A percentile compares a stretch with the other conserved stretches of the same genome.
These are phyloP conservation scores for Fomitopsis palustris DNA, from an alignment of 1,284 basidiomycete species.

Conservation along the genomic window DNA sequence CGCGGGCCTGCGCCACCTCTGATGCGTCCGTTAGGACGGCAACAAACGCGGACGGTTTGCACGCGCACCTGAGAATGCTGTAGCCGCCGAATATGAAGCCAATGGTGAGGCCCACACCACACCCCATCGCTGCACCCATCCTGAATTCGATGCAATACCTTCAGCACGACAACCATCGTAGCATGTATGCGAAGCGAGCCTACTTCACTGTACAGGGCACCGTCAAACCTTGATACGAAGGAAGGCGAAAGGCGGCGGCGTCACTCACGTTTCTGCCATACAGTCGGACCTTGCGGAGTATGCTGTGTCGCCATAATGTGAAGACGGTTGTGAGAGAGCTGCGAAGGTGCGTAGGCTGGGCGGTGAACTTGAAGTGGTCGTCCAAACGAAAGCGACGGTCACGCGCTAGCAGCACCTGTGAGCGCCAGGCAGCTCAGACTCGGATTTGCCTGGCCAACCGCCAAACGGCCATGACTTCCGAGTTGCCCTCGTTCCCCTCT, in stretches of 20 bases:
- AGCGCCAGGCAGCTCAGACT: background rate
- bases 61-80: slow-evolving; percentile 77
- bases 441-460: background rate
- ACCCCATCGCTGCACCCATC: slow-evolving; percentile 93
- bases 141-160: slow-evolving; percentile 36
- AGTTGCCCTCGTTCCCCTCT: slow-evolving; percentile 53
- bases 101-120: slow-evolving; percentile 89
- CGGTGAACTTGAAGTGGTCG: slow-evolving; percentile 2
- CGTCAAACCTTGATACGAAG: background rate
- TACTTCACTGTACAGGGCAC: slow-evolving; percentile 29
- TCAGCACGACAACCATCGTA: slow-evolving; percentile 6
- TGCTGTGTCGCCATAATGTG: slow-evolving; percentile 34
- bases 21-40: slow-evolving; percentile 5
- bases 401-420: background rate
- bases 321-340: slow-evolving; percentile 3
- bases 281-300: slow-evolving; percentile 53
- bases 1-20: slow-evolving; percentile 87
- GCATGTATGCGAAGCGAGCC: slow-evolving; percentile 10
- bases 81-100: slow-evolving; percentile 95
- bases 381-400: slow-evolving; percentile 3
- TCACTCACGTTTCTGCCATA: slow-evolving; percentile 72
- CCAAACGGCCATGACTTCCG: slow-evolving; percentile 7
- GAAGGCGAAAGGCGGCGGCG: background rate
- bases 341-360: background rate
- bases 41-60: background rate